Percentiles rank a stretch among this genome's conserved stretches.
phyloP scores from a whole-genome alignment of 2,329 filamentous ascomycete genomes.

The Dendryphion nanum region DNA sequence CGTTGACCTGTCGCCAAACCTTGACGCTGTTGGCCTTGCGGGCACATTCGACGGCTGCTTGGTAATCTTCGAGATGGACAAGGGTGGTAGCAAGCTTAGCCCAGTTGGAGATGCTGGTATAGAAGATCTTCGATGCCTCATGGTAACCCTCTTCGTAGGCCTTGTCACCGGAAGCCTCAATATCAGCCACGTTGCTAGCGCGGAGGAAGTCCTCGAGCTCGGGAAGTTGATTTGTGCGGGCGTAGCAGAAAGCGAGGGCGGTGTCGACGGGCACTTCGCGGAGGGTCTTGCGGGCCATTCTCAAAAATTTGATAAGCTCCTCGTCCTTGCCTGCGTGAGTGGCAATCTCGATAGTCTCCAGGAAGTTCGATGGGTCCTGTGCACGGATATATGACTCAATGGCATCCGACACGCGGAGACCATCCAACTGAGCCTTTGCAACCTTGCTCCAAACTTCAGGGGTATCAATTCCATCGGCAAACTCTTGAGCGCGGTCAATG shows the following conservation, averaged over 20 bases:
- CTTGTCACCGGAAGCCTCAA: constrained; percentile 97
- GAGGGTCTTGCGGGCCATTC: constrained; percentile 95
- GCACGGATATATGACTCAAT: constrained; percentile 98
- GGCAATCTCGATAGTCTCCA: constrained; percentile 93
- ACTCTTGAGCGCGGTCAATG: constrained; percentile 94
- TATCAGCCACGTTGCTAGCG: constrained; percentile 88
- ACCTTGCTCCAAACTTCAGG: constrained; percentile 98
- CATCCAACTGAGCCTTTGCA: constrained; percentile 95
- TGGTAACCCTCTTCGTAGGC: constrained; percentile 92
- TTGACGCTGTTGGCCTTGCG: constrained; percentile 99
- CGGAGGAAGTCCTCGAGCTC: constrained; percentile 97
- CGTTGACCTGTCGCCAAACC: constrained; percentile 98
- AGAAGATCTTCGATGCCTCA: constrained; percentile 98
- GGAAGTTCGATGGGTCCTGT: constrained; percentile 86
- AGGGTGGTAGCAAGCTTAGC: constrained; percentile 96
- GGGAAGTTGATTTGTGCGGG: constrained; percentile 83
- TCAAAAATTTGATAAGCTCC: constrained; percentile 92
- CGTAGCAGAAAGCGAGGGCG: constrained; percentile 88
- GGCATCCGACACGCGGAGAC: constrained; percentile 84
- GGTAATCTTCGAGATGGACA: constrained; percentile 96
- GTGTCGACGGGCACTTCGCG: constrained; percentile 94
- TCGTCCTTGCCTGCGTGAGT: constrained; percentile 97
- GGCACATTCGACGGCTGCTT: constrained; percentile 94
- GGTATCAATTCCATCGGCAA: constrained; percentile 89
- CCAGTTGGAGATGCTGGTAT: constrained; percentile 98